phyloP scores from a whole-genome alignment of 768 basidiomycete genomes.

The Daedalea quercina region DNA sequence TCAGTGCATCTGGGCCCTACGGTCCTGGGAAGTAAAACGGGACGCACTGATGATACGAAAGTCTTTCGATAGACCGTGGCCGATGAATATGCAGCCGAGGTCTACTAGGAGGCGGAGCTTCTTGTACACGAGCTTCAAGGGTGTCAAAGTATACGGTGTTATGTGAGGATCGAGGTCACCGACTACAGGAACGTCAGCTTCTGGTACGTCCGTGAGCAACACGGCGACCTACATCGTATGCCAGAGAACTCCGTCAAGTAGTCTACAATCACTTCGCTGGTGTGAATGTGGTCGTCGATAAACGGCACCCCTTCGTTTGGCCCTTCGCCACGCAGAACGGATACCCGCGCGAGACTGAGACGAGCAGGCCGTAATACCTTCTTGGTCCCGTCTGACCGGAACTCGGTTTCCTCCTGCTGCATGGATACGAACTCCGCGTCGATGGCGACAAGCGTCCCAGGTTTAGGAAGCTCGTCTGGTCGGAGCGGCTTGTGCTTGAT shows the following conservation, averaged over 20 bases:
- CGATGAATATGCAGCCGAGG: constrained; percentile 92
- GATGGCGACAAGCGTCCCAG: constrained; percentile 87
- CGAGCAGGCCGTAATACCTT: constrained; percentile 89
- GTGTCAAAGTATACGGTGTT: constrained; percentile 86
- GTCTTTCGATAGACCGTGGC: constrained; percentile 95
- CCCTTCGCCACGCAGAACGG: constrained; percentile 85
- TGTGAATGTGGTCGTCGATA: constrained; percentile 98
- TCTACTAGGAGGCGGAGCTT: constrained; percentile 92
- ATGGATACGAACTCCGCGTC: constrained; percentile 98
- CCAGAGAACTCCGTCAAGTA: constrained; percentile 97
- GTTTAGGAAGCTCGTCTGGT: constrained; percentile 71
- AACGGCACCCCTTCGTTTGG: constrained; percentile 79
- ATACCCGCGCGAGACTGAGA: constrained; percentile 89
- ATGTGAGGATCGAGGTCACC: constrained; percentile 86
- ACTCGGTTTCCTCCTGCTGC: constrained; percentile 96
- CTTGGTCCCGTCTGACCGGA: constrained; percentile 90
- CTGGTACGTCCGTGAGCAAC: not conserved
- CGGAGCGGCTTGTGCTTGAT: constrained; percentile 76
- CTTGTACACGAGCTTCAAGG: constrained; percentile 97
- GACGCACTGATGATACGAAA: constrained; percentile 94
- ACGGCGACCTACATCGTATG: constrained; percentile 68
- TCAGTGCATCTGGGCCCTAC: not conserved
- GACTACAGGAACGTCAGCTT: constrained; percentile 37
- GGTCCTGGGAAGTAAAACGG: not conserved
- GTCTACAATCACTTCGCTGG: constrained; percentile 91